phyloP scores from a whole-genome alignment of 106 monocot species.

The Acorus gramineus region DNA sequence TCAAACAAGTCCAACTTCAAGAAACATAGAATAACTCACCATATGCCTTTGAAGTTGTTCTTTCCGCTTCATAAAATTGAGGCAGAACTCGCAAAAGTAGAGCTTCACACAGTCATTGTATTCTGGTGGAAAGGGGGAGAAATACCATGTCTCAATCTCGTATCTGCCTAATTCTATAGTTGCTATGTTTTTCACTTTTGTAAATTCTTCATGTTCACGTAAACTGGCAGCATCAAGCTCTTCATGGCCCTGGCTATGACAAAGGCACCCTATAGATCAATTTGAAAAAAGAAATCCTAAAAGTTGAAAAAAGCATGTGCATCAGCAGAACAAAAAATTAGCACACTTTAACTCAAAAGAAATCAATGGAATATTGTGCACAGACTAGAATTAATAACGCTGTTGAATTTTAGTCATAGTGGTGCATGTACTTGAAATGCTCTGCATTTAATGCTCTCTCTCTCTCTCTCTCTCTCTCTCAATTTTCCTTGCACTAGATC shows the following conservation, averaged over 20 bases:
- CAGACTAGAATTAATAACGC: too few relatives aligned
- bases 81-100: constrained; percentile 96
- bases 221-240: constrained; percentile 97
- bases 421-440: too few relatives aligned
- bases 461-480: too few relatives aligned
- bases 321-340: too few relatives aligned
- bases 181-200: constrained; percentile 95
- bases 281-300: neutral
- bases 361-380: too few relatives aligned
- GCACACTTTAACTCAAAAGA: too few relatives aligned
- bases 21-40: constrained; percentile 35
- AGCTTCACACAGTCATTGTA: constrained; percentile 85
- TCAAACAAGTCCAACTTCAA: constrained; percentile 3
- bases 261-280: neutral
- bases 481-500: too few relatives aligned
- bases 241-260: constrained; percentile 58
- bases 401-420: too few relatives aligned
- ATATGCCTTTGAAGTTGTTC: constrained; percentile 98
- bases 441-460: too few relatives aligned
- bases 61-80: constrained; percentile 98
- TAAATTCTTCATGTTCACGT: constrained; percentile 94
- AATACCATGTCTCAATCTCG: constrained; percentile 97
- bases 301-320: neutral
- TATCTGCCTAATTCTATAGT: constrained; percentile 99
- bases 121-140: constrained; percentile 92